Conservation (phyloP, 306 rosid genomes). For the Sphenostylis stenocarpa region DNA sequence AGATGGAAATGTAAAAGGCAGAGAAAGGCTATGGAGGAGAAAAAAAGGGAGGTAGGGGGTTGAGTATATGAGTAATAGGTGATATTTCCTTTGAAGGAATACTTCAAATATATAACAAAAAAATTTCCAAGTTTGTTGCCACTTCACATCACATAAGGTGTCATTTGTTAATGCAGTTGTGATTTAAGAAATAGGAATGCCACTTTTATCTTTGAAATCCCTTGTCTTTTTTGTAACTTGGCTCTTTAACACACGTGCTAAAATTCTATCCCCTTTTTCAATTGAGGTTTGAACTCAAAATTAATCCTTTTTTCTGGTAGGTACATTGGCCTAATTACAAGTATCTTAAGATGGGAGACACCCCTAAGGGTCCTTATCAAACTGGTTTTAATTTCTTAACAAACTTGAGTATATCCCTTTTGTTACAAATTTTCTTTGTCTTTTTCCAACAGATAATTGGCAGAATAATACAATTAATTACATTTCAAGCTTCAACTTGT, state of each 20-base stretch:
- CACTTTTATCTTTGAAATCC: slow-evolving; percentile 9
- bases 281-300: slow-evolving; percentile 24
- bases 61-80: slow-evolving; percentile 21
- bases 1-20: slow-evolving; percentile 28
- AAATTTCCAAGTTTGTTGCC: slow-evolving; percentile 43
- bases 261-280: background rate
- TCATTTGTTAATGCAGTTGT: slow-evolving; percentile 37
- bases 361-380: slow-evolving; percentile 12
- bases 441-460: slow-evolving; percentile 18
- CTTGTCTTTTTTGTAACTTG: slow-evolving; percentile 17
- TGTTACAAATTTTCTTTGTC: background rate
- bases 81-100: slow-evolving; percentile 59
- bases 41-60: slow-evolving; percentile 23
- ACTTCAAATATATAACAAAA: slow-evolving; percentile 37
- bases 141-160: slow-evolving; percentile 48
- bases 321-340: slow-evolving; percentile 4
- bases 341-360: slow-evolving; percentile 30
- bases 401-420: slow-evolving; percentile 21
- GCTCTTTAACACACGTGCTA: slow-evolving; percentile 35
- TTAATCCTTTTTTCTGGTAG: slow-evolving; percentile 33
- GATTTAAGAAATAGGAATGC: background rate
- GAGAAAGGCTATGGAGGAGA: slow-evolving; percentile 12
- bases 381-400: slow-evolving; percentile 12
- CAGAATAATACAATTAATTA: background rate
- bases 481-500: background rate